Base-by-base conservation (phyloP, 768 basidiomycete genomes). In the Imleria badia region DNA sequence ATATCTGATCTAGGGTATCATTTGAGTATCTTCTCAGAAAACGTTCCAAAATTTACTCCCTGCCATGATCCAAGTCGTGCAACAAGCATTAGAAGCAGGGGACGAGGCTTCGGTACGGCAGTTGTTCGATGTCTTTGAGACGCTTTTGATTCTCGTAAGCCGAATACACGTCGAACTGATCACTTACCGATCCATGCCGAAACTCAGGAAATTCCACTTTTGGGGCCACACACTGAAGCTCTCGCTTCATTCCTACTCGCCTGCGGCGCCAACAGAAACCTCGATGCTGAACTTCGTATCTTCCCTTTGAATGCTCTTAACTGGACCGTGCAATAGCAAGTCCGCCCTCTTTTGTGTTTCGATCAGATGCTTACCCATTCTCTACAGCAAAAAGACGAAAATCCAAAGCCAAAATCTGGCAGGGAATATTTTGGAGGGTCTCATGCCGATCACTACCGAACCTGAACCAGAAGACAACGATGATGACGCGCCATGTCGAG, bases 261-360 rank as follows among this genome's bases (percentile, higher is more conserved):
- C 44, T 87, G 87, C 40, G 95, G 93, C 52, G 86, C 81, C 31
- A 94, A 96, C 76, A 81, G 80, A 58, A 73, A 75, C 12, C 85
- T 87, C 64, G 90, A 91, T 42, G 72, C 75, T 45, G 93, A 91
- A 48, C 83, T 97, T 54, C 89, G 97, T 53, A 83, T 94, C 55
- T 87, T 97, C 62, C 86, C 90, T 11, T 81, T 99, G 36, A 98
- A 98, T 65, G 89, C 91, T 8, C 83, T 99, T 10, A 90, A 93
- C 66, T 98, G 95, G 95, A 93, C 94, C 9, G 87, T 98, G 50
- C 89, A 95, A 78, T 98, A 98, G 94, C 87, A 65, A 63, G 87
- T 75, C 8, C 1, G 5, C 19, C 30, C 13, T 42, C 34, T 17
- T 36, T 34, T 11, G 7, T n/a, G 14, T 14, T 12, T 29, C 35